Evolutionary conservation across 2,329 filamentous ascomycete species (phyloP), one percentile per base, ranked within the genome.

Genomic region (Blastomyces silverae): DNA sequence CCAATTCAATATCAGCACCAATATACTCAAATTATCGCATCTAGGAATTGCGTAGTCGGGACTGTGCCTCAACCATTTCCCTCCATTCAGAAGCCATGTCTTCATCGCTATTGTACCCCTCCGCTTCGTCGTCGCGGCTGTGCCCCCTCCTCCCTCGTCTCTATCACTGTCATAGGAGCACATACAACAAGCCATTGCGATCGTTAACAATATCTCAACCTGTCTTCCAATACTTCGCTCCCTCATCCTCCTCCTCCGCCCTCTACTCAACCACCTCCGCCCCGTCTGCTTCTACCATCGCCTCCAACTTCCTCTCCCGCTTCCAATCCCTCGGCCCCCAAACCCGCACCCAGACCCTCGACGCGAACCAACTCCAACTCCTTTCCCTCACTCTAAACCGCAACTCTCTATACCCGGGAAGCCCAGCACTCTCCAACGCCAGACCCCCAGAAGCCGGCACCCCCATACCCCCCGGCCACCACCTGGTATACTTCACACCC

Each of bases 401-500:
- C 1, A 75, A 77, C 0, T 69, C 72, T 5, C 73, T 86, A 6
- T 77, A 77, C 68, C 73, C 77, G 1, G 68, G 67, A 59, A 76
- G 75, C 0, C 69, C 76, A 31, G 60, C 64, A 25, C 31, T 62
- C 25, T 22, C 61, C 37, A 66, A 71, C 7, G 64, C 72, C 0
- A 64, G 79, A 0, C 64, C 71, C n/a, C 79, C 82, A 0, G 69
- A 74, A 0, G 60, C 70, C 0, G 81, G 82, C 8, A 84, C 83
- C 0, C 79, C 80, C 0, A 66, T 88, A 0, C 85, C 85, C 0
- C 79, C 83, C 0, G 85, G 84, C 1, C 85, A 87, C 67, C 86
- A 89, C 70, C 78, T 89, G 0, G 82, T 81, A 0, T 89, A 88
- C 72, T 88, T 89, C 70, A 87, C 85, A 0, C 85, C 86, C 0